Conservation (phyloP, 2,329 filamentous ascomycete genomes). For the Xylaria sp. region DNA sequence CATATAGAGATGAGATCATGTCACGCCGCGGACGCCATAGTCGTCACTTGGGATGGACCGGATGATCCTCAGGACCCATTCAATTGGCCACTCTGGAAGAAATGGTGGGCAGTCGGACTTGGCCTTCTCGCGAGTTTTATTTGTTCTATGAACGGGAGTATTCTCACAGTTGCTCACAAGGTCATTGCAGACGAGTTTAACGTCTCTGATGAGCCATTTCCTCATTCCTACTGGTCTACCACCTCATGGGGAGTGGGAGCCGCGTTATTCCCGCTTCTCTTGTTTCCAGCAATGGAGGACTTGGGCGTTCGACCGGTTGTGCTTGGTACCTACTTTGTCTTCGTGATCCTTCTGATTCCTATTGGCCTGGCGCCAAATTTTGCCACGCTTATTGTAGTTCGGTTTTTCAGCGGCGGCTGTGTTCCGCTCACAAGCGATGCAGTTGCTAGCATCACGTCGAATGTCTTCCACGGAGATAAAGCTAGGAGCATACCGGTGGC, state of each 20-base stretch:
- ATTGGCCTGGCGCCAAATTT: constrained; percentile 1
- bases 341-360: neutral
- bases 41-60: neutral
- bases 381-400: neutral
- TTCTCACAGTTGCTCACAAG: neutral
- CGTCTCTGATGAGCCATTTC: constrained; percentile 1
- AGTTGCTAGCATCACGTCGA: neutral
- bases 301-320: constrained; percentile 1
- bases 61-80: neutral
- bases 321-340: constrained; percentile 1
- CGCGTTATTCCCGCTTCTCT: neutral
- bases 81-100: neutral
- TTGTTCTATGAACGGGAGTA: neutral
- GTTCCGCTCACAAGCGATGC: constrained; percentile 4
- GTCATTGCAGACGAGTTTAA: neutral
- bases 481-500: neutral
- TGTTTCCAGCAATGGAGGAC: constrained; percentile 5
- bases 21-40: neutral
- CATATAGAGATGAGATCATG: neutral
- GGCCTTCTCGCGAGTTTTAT: neutral
- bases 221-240: constrained; percentile 5
- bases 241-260: neutral
- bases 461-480: neutral
- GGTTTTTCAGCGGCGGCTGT: constrained; percentile 1
- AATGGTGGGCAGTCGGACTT: neutral